A percentile compares a stretch with the other conserved stretches of the same genome.
Evolutionary conservation across 2,329 filamentous ascomycete genomes (phyloP).

Genomic region (Colletotrichum godetiae): DNA sequence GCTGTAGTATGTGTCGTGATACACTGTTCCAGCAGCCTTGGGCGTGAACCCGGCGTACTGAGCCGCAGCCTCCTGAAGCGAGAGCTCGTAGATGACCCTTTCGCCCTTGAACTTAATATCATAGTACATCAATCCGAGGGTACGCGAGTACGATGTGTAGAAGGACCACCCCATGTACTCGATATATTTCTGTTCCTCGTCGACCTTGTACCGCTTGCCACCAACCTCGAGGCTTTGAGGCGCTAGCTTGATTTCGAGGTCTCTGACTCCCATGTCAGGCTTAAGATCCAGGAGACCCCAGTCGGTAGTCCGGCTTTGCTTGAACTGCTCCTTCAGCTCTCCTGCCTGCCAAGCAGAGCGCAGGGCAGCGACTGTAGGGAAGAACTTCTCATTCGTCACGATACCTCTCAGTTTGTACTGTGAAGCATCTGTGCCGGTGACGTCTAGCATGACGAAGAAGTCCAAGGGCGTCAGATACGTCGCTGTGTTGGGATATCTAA

Average conservation of each 20-base stretch:
- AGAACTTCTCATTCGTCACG: constrained; percentile 54
- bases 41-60: constrained; percentile 62
- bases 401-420: constrained; percentile 55
- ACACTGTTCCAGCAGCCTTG: constrained; percentile 53
- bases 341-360: constrained; percentile 51
- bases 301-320: constrained; percentile 46
- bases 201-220: constrained; percentile 55
- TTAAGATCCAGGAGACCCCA: constrained; percentile 50
- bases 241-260: constrained; percentile 48
- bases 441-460: constrained; percentile 56
- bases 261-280: constrained; percentile 43
- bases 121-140: constrained; percentile 57
- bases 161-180: constrained; percentile 66
- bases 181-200: constrained; percentile 57
- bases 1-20: constrained; percentile 53
- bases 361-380: constrained; percentile 46
- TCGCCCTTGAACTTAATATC: constrained; percentile 63
- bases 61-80: constrained; percentile 63
- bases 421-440: constrained; percentile 54
- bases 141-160: constrained; percentile 57
- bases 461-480: constrained; percentile 56
- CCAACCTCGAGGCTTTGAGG: constrained; percentile 51
- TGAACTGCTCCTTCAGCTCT: constrained; percentile 47
- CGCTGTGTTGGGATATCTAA: constrained; percentile 52
- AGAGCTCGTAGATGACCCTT: constrained; percentile 63